phyloP scores from a whole-genome alignment of 257 asterid species.

The Nicotiana sylvestris region DNA sequence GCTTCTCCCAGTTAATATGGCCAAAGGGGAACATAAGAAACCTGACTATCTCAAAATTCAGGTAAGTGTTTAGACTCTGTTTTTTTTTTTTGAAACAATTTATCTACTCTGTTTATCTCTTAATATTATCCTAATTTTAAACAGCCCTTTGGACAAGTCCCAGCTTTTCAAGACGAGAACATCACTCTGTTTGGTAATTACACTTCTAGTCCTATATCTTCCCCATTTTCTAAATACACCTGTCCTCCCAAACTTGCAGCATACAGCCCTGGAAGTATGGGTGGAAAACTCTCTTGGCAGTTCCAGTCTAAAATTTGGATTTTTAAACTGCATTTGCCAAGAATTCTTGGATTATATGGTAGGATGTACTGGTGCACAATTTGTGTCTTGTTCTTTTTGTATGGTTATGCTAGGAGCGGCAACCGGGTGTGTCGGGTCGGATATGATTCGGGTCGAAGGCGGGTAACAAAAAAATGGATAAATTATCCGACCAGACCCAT shows the following conservation, averaged over 20 bases:
- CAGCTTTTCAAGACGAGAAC: conserved; percentile 72
- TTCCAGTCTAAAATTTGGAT: not conserved
- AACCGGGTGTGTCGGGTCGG: too few species aligned
- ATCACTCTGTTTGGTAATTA: conserved; percentile 61
- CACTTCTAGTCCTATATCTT: not conserved
- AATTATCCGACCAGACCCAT: too few species aligned
- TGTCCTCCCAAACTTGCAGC: not conserved
- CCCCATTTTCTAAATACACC: not conserved
- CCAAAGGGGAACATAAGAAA: conserved; percentile 70
- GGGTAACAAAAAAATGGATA: too few species aligned
- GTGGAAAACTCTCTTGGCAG: not conserved
- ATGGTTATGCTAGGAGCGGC: not conserved
- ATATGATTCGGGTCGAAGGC: too few species aligned
- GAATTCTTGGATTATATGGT: not conserved
- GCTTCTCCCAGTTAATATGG: conserved; percentile 62
- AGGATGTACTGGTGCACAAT: not conserved
- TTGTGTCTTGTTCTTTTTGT: not conserved
- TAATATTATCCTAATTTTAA: not conserved
- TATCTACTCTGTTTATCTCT: not conserved
- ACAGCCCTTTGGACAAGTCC: conserved; percentile 95
- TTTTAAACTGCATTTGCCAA: not conserved
- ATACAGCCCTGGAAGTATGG: not conserved
- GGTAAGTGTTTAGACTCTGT: conserved; percentile 24
- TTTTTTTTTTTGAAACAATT: not conserved
- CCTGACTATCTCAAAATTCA: conserved; percentile 81